Evolutionary conservation across 495 filamentous ascomycete species (phyloP).

Genomic region (Thermothielavioides terrestris): DNA sequence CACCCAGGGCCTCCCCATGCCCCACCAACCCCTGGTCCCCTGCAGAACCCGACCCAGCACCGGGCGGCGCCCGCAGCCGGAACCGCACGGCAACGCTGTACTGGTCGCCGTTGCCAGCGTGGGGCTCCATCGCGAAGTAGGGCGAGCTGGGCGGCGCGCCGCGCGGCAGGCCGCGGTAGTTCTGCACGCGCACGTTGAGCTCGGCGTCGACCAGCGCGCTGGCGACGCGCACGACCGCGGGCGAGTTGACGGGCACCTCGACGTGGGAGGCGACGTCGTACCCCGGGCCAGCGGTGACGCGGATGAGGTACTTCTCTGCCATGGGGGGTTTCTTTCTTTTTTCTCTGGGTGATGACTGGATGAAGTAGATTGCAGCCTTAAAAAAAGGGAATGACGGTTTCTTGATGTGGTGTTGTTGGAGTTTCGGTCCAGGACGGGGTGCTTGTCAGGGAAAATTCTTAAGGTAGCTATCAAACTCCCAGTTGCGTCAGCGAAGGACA

Average conservation of each 20-base stretch:
- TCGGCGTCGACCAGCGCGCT: slow-evolving; percentile 51
- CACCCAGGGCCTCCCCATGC: background rate
- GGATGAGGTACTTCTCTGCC: slow-evolving; percentile 59
- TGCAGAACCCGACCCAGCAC: background rate
- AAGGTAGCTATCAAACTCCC: no score
- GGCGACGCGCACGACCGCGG: slow-evolving; percentile 46
- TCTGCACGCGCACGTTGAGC: slow-evolving; percentile 61
- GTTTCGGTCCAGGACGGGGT: background rate
- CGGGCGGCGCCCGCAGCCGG: slow-evolving; percentile 46
- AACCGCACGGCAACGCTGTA: slow-evolving; percentile 77
- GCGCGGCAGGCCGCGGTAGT: slow-evolving; percentile 49
- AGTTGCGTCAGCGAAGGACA: no score
- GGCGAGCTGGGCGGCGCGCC: slow-evolving; percentile 49
- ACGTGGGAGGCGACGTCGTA: slow-evolving; percentile 61
- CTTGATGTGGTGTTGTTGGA: background rate
- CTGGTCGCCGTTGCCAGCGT: slow-evolving; percentile 55
- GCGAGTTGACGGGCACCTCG: slow-evolving; percentile 62
- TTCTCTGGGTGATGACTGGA: background rate
- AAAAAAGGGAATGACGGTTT: no score
- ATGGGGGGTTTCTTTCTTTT: slow-evolving; percentile 22
- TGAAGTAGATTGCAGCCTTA: no score
- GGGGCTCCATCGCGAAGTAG: slow-evolving; percentile 66
- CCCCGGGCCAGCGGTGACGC: slow-evolving; percentile 63
- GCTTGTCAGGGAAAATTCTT: no score
- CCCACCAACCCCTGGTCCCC: background rate